Evolutionary conservation across 305 asterid genomes (phyloP), one percentile per base, ranked within the genome.

Genomic region (Striga hermonthica): DNA sequence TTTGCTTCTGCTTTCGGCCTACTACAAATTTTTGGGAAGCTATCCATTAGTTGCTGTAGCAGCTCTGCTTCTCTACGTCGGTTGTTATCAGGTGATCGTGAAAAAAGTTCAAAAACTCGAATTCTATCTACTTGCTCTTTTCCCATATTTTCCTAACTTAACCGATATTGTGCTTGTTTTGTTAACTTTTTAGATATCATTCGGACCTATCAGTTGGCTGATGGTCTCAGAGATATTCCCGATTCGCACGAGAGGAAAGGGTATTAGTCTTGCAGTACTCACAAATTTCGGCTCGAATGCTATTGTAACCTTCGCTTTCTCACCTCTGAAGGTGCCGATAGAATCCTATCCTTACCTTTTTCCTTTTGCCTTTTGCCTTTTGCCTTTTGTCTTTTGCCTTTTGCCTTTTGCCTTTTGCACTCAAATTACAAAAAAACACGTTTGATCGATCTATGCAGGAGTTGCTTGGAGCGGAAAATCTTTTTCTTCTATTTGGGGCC

Each of bases 151-250:
- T 43, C 65, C 12, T 45, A 9, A 55, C 65, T 56, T 41, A 66
- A 56, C n/a, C 54, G 45, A 35, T 16, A 62, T 61, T 58, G 60
- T 31, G 47, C n/a, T 71, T 22, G 37, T 65, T 57, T 5, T 43
- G 5, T 74, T 66, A 45, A 65, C 53, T 69, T 80, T 80, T 66
- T 68, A 92, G 98, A 84, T 93, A 74, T 93, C 98, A 54, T 93
- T 93, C 73, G 98, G 98, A 45, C 98, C 98, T 5, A 93, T 93
- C 67, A 93, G 98, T 81, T 90, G 98, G 98, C 95, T 93, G 11
- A 93, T 93, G 98, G 98, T 93, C 66, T 90, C 98, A 3, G 96
- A 93, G 84, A 90, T 93, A 75, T 93, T 93, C 83, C 98, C 97
- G n/a, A 77, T 80, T 60, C 92, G 92, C 67, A 90, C 98, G 4